Evolutionary conservation across 1,284 basidiomycete species (phyloP).

Genomic region (Apiotrichum brassicae): DNA sequence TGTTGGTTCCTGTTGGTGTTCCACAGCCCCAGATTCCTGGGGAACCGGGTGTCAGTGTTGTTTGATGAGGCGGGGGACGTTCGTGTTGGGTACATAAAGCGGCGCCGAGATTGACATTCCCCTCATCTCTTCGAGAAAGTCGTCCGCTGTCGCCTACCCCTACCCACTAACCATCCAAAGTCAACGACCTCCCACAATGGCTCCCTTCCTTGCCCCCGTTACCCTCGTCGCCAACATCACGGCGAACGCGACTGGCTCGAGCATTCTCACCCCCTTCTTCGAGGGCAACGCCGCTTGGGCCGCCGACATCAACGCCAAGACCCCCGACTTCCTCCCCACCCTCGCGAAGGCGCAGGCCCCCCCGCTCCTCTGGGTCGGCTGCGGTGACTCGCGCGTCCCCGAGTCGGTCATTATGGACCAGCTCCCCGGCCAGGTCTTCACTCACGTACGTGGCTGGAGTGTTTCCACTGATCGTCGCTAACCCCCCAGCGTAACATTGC

Average conservation of each 20-base stretch:
- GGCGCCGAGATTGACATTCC: too few species aligned
- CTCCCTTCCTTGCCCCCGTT: too few species aligned
- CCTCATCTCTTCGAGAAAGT: too few species aligned
- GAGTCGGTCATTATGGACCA: constrained; percentile 40
- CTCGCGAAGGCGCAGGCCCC: constrained; percentile 39
- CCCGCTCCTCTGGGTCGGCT: constrained; percentile 45
- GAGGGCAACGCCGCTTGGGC: constrained; percentile 38
- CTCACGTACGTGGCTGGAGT: constrained; percentile 22
- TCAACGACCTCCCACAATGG: too few species aligned
- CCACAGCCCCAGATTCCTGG: too few species aligned
- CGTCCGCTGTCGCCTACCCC: too few species aligned
- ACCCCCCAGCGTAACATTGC: constrained; percentile 16
- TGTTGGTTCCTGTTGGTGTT: too few species aligned
- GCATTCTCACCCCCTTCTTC: constrained; percentile 17
- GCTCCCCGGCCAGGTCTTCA: constrained; percentile 62
- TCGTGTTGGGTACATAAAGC: too few species aligned
- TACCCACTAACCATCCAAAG: too few species aligned
- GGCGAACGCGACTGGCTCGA: not conserved
- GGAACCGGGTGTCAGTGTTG: too few species aligned
- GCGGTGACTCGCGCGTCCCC: constrained; percentile 46
- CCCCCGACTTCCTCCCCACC: constrained; percentile 30
- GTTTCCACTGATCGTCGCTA: not conserved
- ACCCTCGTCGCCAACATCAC: not conserved
- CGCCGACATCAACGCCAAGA: constrained; percentile 19
- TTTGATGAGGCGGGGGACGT: too few species aligned